phyloP scores from a whole-genome alignment of 176 grass and related monocot species.

The Avena atlantica region DNA sequence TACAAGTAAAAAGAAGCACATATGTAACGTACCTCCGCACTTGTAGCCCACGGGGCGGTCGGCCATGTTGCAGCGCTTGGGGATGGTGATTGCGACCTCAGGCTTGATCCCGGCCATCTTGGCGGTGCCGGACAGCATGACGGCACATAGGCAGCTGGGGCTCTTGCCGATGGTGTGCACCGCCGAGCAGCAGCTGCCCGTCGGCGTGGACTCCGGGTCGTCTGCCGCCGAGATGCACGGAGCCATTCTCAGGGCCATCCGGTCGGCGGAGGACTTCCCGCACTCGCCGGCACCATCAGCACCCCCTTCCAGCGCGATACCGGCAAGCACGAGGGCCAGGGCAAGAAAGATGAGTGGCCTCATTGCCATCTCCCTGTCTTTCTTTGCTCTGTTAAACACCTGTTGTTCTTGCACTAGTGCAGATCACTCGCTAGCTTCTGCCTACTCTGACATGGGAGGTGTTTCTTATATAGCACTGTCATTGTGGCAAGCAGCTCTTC shows the following conservation, averaged over 20 bases:
- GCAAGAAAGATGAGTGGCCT: neutral
- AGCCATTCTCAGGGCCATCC: neutral
- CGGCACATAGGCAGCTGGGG: conserved; percentile 1
- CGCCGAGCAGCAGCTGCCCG: conserved; percentile 3
- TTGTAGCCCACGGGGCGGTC: conserved; percentile 14
- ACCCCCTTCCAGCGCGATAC: neutral
- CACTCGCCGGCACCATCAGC: neutral
- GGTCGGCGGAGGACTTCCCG: neutral
- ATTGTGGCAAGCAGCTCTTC: neutral
- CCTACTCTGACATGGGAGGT: neutral
- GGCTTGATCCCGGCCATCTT: conserved; percentile 17
- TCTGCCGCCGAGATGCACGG: conserved; percentile 3
- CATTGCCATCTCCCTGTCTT: neutral
- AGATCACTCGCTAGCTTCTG: neutral
- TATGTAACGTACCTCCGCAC: neutral
- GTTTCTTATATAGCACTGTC: conserved; percentile 6
- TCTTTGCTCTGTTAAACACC: neutral
- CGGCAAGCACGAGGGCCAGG: neutral
- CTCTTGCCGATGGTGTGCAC: conserved; percentile 5
- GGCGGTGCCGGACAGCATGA: neutral
- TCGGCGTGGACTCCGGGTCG: neutral
- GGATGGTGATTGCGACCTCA: conserved; percentile 10
- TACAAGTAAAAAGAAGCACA: neutral
- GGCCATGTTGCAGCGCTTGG: conserved; percentile 1
- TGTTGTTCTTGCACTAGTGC: neutral